Conservation (phyloP, 2,329 filamentous ascomycete genomes). For the Aspergillus caelatus region DNA sequence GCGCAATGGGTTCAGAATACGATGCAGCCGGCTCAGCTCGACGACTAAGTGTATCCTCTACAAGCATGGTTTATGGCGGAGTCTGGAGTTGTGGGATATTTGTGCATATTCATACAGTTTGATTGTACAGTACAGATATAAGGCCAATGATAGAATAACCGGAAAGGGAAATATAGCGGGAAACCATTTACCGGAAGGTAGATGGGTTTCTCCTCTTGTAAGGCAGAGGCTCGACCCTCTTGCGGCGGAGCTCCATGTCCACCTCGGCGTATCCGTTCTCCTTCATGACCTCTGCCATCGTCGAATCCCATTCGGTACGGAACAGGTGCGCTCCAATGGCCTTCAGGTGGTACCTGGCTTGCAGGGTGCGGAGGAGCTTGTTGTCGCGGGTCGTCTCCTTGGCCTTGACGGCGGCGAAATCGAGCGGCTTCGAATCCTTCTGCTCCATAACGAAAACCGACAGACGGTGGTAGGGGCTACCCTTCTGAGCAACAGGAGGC, state of each 20-base stretch:
- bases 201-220: constrained; percentile 62
- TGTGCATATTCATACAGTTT: constrained; percentile 47
- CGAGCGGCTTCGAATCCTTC: constrained; percentile 60
- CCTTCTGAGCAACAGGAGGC: constrained; percentile 85
- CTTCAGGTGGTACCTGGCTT: constrained; percentile 67
- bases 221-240: constrained; percentile 70
- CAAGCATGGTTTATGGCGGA: constrained; percentile 19
- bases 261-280: constrained; percentile 73
- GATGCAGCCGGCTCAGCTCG: constrained; percentile 35
- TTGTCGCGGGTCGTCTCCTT: constrained; percentile 59
- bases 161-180: constrained; percentile 15
- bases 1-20: constrained; percentile 42
- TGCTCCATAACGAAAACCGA: constrained; percentile 85
- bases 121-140: constrained; percentile 46
- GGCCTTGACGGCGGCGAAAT: constrained; percentile 60
- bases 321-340: constrained; percentile 86
- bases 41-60: constrained; percentile 3
- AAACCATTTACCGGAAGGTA: constrained; percentile 43
- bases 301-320: constrained; percentile 86
- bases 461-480: constrained; percentile 86
- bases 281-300: constrained; percentile 84
- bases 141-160: constrained; percentile 26
- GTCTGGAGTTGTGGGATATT: constrained; percentile 32
- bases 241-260: constrained; percentile 82
- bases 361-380: constrained; percentile 76